Evolutionary conservation across 371 early-diverging fungal genomes (phyloP).

Genomic region (Cokeromyces recurvatus): DNA sequence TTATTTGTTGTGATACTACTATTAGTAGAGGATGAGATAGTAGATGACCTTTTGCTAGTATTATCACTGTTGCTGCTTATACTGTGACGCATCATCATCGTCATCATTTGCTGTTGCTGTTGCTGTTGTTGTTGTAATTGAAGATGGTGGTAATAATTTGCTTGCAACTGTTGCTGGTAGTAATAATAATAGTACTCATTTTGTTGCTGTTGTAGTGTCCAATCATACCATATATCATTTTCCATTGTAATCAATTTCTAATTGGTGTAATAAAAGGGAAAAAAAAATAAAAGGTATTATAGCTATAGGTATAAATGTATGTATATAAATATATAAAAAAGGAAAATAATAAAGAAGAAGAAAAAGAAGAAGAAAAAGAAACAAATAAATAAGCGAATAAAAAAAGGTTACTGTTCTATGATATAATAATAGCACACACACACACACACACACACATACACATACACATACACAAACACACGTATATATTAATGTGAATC

Average conservation of each 20-base stretch:
- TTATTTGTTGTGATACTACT: no score
- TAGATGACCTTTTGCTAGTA: slow-evolving; percentile 8
- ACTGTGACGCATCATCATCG: slow-evolving; percentile 6
- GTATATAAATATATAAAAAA: no score
- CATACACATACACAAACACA: no score
- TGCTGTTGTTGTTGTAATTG: slow-evolving; percentile 23
- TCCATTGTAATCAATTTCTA: neutral
- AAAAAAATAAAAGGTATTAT: neutral
- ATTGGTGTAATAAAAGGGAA: neutral
- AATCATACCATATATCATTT: slow-evolving; percentile 15
- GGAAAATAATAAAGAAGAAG: no score
- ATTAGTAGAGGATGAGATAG: neutral
- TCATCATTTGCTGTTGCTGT: slow-evolving; percentile 19
- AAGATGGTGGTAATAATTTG: slow-evolving; percentile 21
- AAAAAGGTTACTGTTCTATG: no score
- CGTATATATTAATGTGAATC: no score
- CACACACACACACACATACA: no score
- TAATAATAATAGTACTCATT: slow-evolving; percentile 6
- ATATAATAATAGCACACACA: no score
- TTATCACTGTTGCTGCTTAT: neutral
- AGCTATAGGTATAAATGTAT: no score
- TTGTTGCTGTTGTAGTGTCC: slow-evolving; percentile 4
- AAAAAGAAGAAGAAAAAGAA: no score
- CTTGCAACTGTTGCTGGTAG: slow-evolving; percentile 18
- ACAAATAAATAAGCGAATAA: no score